Evolutionary conservation across 2,329 filamentous ascomycete genomes (phyloP), one percentile per base, ranked within the genome.

Genomic region (Cladophialophora exuberans): DNA sequence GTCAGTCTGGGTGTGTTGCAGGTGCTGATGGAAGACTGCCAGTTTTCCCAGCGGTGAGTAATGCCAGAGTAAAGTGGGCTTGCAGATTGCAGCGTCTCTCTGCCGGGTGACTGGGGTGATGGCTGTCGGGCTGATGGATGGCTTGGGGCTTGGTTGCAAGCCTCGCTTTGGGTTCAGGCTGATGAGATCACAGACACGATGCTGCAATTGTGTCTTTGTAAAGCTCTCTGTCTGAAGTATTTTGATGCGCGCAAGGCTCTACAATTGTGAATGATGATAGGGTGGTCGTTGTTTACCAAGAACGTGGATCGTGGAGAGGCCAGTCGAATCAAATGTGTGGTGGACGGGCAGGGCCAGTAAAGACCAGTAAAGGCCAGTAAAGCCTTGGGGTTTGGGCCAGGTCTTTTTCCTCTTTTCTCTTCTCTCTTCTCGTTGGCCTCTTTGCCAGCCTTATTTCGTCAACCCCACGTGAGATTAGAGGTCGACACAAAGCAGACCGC

Each of bases 231-330:
- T 26, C 31, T 30, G 46, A 39, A 38, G 10, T 49, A 20, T 36
- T 26, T 36, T 13, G 45, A 46, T 44, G 44, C 36, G 52, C 47
- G 48, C 52, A 48, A 58, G 51, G 54, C 52, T 61, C 51, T 47
- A 42, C 26, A 28, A 30, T 22, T 26, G 11, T 51, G 53, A 36
- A 41, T 44, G 47, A 22, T 61, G 52, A 54, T 56, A 58, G 54
- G n/a, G 58, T 51, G 43, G 54, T 55, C 43, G 51, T 47, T 53
- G 46, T 57, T 57, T 61, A 61, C 54, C 54, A 57, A 48, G 41
- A 51, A 43, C 48, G 54, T 58, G 58, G 54, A 57, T 61, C 54
- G 44, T 50, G 44, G 35, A 41, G 45, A 52, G 51, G 18, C 43
- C 52, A 57, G 54, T 55, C 58, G 55, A 61, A 57, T 61, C 58